Evolutionary conservation across 805 yeast species (phyloP).

Genomic region (Saccharomycopsis vini): DNA sequence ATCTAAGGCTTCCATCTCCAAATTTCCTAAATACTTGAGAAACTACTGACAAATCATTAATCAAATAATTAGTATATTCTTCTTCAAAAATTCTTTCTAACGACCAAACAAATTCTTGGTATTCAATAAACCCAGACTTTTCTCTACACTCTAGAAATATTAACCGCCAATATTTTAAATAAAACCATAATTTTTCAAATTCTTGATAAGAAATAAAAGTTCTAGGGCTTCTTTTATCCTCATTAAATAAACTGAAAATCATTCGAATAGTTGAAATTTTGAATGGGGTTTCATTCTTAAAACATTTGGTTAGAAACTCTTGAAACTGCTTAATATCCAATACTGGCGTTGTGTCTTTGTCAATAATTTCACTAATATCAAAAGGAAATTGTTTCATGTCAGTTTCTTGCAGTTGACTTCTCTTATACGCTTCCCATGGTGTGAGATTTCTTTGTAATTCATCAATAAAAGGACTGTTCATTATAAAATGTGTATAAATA

Average conservation of each 20-base stretch:
- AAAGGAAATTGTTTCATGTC: too few relatives aligned
- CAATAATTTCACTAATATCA: too few relatives aligned
- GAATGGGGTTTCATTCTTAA: constrained; percentile 1
- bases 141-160: constrained; percentile 6
- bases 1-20: too few relatives aligned
- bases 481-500: too few relatives aligned
- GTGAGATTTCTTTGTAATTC: too few relatives aligned
- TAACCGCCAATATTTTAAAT: constrained; percentile 6
- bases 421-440: too few relatives aligned
- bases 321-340: too few relatives aligned
- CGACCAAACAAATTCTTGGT: constrained; percentile 7
- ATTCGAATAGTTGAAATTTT: constrained; percentile 4
- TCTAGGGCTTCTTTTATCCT: too few relatives aligned
- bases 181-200: constrained; percentile 11
- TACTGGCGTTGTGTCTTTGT: too few relatives aligned
- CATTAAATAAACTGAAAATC: constrained; percentile 7
- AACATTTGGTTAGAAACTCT: too few relatives aligned
- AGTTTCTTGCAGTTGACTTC: too few relatives aligned
- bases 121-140: constrained; percentile 10
- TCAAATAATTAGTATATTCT: constrained; percentile 3
- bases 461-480: too few relatives aligned
- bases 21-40: constrained; percentile 9
- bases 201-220: background rate
- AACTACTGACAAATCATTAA: constrained; percentile 6
- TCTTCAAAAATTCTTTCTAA: constrained; percentile 10